Evolutionary conservation across 2,329 filamentous ascomycete genomes (phyloP).

Genomic region (Fusarium udum): DNA sequence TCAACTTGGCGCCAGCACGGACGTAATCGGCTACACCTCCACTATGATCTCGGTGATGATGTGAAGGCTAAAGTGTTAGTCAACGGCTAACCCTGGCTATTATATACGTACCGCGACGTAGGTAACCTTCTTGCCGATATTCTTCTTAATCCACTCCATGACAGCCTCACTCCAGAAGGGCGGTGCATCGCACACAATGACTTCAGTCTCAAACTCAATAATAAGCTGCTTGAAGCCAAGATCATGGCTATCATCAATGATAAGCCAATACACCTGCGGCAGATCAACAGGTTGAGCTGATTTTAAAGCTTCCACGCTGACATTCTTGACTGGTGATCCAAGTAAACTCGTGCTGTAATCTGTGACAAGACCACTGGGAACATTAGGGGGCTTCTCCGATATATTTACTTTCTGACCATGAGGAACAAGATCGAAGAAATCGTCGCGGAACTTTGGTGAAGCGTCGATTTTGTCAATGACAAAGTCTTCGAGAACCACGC

Average conservation of each 20-base stretch:
- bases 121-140: slow-evolving; percentile 10
- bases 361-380: slow-evolving; percentile 4
- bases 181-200: slow-evolving; percentile 25
- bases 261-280: slow-evolving; percentile 12
- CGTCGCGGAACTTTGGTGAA: neutral
- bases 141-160: slow-evolving; percentile 14
- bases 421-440: neutral
- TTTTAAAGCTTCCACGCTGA: neutral
- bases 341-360: slow-evolving; percentile 30
- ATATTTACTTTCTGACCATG: neutral
- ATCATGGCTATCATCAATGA: neutral
- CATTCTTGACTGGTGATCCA: neutral
- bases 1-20: slow-evolving; percentile 1
- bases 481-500: slow-evolving; percentile 20
- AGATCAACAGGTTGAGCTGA: neutral
- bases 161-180: neutral
- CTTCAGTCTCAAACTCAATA: slow-evolving; percentile 26
- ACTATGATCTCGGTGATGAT: slow-evolving; percentile 29
- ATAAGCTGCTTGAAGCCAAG: slow-evolving; percentile 26
- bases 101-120: slow-evolving; percentile 11
- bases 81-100: fast-evolving
- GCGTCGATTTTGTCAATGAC: neutral
- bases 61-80: slow-evolving; percentile 3
- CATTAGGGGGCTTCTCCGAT: neutral
- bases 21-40: slow-evolving; percentile 13